Evolutionary conservation across 768 basidiomycete genomes (phyloP).

Genomic region (Hemileccinum rubropunctum): DNA sequence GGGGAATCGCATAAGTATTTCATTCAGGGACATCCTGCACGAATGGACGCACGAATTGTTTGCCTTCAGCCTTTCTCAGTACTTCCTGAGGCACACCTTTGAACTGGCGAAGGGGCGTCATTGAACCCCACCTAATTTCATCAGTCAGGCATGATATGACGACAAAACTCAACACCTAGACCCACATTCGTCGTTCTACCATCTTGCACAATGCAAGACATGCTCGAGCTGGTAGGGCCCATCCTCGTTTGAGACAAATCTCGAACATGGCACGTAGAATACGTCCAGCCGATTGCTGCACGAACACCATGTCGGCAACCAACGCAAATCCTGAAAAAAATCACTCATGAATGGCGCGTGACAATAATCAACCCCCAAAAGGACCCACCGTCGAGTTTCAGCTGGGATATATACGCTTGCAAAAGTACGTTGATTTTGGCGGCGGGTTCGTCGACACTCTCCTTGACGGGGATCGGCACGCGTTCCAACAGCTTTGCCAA

Average conservation of each 20-base stretch:
- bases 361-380: neutral
- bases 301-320: constrained; percentile 92
- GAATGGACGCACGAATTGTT: constrained; percentile 78
- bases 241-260: constrained; percentile 96
- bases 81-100: constrained; percentile 85
- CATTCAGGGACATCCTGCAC: neutral
- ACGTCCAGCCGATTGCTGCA: constrained; percentile 96
- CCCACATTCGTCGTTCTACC: constrained; percentile 83
- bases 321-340: constrained; percentile 64
- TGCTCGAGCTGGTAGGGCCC: constrained; percentile 91
- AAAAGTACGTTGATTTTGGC: constrained; percentile 97
- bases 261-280: constrained; percentile 97
- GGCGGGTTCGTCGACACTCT: constrained; percentile 92
- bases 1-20: neutral
- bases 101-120: constrained; percentile 97
- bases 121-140: constrained; percentile 83
- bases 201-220: constrained; percentile 95
- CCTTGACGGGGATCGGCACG: constrained; percentile 97
- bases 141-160: neutral
- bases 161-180: neutral
- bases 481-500: constrained; percentile 86
- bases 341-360: neutral
- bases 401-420: constrained; percentile 90
- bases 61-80: constrained; percentile 88
- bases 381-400: constrained; percentile 78